A percentile compares a stretch with the other conserved stretches of the same genome.
phyloP scores from a whole-genome alignment of 78 protist genomes.

The Creolimax fragrantissima region DNA sequence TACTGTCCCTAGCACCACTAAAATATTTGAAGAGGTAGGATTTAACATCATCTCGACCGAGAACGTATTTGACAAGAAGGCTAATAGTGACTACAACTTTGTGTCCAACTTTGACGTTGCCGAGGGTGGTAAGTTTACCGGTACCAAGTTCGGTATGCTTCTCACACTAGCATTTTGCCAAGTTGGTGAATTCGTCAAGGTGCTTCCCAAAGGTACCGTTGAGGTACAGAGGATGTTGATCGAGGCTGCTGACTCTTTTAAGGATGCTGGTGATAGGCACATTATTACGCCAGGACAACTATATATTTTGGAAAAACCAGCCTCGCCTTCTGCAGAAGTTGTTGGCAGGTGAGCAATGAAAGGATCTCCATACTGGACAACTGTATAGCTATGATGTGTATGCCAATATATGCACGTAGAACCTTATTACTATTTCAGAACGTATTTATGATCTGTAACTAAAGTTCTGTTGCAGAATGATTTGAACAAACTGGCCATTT shows the following conservation, averaged over 20 bases:
- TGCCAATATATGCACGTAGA: too few relatives aligned
- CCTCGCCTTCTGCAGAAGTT: background rate
- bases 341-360: too few relatives aligned
- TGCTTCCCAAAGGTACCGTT: slow-evolving; percentile 37
- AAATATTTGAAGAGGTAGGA: slow-evolving; percentile 45
- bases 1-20: slow-evolving; percentile 26
- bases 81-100: background rate
- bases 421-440: too few relatives aligned
- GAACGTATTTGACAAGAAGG: background rate
- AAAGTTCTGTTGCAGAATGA: too few relatives aligned
- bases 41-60: slow-evolving; percentile 36
- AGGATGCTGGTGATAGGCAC: background rate
- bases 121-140: slow-evolving; percentile 27
- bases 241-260: slow-evolving; percentile 61
- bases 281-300: slow-evolving; percentile 14
- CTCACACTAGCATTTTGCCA: slow-evolving; percentile 16
- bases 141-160: slow-evolving; percentile 41
- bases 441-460: too few relatives aligned
- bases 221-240: slow-evolving; percentile 41
- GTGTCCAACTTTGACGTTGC: slow-evolving; percentile 6
- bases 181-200: background rate
- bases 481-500: too few relatives aligned
- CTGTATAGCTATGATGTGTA: background rate
- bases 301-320: background rate
- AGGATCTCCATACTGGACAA: too few relatives aligned